A percentile compares a stretch with the other conserved stretches of the same genome.
phyloP scores from a whole-genome alignment of 495 filamentous ascomycete species.

The Neurospora sp. region DNA sequence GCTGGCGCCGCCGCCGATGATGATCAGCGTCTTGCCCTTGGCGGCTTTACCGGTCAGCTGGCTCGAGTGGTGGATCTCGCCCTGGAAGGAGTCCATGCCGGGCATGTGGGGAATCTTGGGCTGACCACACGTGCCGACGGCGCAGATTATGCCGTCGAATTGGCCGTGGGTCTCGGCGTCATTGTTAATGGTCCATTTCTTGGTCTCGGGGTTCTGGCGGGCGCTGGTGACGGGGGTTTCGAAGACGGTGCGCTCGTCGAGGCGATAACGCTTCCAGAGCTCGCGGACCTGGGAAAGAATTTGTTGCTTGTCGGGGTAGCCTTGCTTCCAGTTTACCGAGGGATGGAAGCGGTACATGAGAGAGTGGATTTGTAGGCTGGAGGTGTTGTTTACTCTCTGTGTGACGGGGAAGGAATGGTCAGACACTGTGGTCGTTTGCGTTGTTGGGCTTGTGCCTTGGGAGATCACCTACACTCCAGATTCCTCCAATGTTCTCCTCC shows the following conservation, averaged over 20 bases:
- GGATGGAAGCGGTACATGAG: conserved; percentile 87
- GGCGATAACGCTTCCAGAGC: conserved; percentile 66
- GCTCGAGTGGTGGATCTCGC: conserved; percentile 64
- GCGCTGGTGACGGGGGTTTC: conserved; percentile 57
- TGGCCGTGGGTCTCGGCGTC: conserved; percentile 42
- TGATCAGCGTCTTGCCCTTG: conserved; percentile 59
- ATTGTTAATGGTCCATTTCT: conserved; percentile 74
- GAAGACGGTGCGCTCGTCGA: conserved; percentile 62
- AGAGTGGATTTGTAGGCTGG: conserved; percentile 71
- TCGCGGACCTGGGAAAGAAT: conserved; percentile 61
- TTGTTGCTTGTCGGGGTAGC: conserved; percentile 65
- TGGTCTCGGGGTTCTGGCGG: conserved; percentile 49
- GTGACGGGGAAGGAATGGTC: not conserved
- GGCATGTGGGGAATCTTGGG: conserved; percentile 60
- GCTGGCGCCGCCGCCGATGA: conserved; percentile 72
- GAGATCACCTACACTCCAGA: conserved; percentile 60
- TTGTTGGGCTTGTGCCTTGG: not conserved
- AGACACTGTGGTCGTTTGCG: not conserved
- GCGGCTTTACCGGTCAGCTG: conserved; percentile 54
- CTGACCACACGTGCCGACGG: conserved; percentile 71
- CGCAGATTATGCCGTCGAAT: conserved; percentile 71
- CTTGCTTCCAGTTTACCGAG: conserved; percentile 58
- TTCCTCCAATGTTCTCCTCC: conserved; percentile 59
- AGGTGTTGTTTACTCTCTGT: conserved; percentile 74
- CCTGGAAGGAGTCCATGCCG: conserved; percentile 56